Evolutionary conservation across 176 grass and related monocot genomes (phyloP).

Genomic region (Aegilops umbellulata): DNA sequence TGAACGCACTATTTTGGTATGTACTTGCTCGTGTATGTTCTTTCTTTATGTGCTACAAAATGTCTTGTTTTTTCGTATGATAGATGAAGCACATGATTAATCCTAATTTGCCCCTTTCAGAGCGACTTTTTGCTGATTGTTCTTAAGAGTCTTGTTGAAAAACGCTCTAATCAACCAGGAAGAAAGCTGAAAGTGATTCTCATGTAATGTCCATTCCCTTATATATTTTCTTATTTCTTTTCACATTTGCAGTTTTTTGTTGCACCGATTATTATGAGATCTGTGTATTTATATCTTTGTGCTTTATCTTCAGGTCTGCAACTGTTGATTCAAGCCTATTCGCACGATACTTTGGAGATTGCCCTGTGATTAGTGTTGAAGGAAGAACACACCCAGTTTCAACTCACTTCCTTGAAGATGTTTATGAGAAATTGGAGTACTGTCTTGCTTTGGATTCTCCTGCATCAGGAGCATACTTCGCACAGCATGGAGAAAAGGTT

Average conservation of each 20-base stretch:
- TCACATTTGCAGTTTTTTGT: constrained; percentile 20
- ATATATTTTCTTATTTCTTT: constrained; percentile 5
- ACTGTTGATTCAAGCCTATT: constrained; percentile 94
- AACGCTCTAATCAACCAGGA: constrained; percentile 52
- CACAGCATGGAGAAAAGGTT: constrained; percentile 68
- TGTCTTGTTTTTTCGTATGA: constrained; percentile 24
- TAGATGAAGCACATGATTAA: constrained; percentile 46
- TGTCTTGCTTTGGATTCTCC: constrained; percentile 84
- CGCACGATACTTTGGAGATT: constrained; percentile 79
- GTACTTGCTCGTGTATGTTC: background rate
- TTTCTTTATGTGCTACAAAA: constrained; percentile 34
- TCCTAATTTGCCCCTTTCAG: constrained; percentile 43
- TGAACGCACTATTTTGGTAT: constrained; percentile 95
- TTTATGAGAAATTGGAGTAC: constrained; percentile 89
- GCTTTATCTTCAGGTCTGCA: constrained; percentile 74
- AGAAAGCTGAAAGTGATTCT: constrained; percentile 95
- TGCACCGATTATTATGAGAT: background rate
- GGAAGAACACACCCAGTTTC: constrained; percentile 96
- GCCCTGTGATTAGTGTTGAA: constrained; percentile 94
- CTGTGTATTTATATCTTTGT: constrained; percentile 7
- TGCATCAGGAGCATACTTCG: constrained; percentile 66
- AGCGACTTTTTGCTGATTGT: constrained; percentile 89
- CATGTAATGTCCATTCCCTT: constrained; percentile 50
- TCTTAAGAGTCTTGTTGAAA: constrained; percentile 81
- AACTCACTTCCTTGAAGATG: constrained; percentile 85